Evolutionary conservation across 352 stramenopile genomes (phyloP).

Genomic region (Saprolegnia parasitica): DNA sequence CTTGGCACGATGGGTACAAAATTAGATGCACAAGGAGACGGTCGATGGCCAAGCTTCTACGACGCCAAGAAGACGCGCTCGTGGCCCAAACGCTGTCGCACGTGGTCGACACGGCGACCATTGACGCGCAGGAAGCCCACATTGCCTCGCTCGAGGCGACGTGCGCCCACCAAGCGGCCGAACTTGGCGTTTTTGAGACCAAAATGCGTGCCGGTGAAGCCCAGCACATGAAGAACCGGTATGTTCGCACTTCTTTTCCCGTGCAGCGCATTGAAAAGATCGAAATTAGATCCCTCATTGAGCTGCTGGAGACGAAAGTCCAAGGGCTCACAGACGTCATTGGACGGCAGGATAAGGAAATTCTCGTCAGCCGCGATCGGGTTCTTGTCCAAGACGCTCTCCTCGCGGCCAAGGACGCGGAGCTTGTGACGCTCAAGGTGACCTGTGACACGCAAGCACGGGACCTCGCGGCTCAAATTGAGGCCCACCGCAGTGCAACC

Average conservation of each 20-base stretch:
- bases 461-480: constrained; percentile 9
- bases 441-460: neutral
- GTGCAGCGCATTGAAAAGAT: neutral
- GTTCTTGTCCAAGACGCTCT: neutral
- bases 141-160: neutral
- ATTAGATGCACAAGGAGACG: constrained; percentile 27
- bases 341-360: constrained; percentile 21
- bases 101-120: constrained; percentile 17
- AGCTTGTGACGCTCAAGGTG: constrained; percentile 19
- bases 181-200: constrained; percentile 8
- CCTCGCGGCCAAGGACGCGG: neutral
- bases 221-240: constrained; percentile 29
- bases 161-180: constrained; percentile 4
- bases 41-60: constrained; percentile 22
- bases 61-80: constrained; percentile 20
- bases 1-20: neutral
- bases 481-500: neutral
- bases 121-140: constrained; percentile 16
- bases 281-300: constrained; percentile 9
- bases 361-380: neutral
- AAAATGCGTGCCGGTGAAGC: constrained; percentile 17
- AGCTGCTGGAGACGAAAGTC: constrained; percentile 25
- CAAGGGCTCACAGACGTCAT: constrained; percentile 11
- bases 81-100: constrained; percentile 14
- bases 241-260: neutral